Evolutionary conservation across 1,284 basidiomycete species (phyloP), one percentile per base, ranked within the genome.

Genomic region (Tylopilus sp.): DNA sequence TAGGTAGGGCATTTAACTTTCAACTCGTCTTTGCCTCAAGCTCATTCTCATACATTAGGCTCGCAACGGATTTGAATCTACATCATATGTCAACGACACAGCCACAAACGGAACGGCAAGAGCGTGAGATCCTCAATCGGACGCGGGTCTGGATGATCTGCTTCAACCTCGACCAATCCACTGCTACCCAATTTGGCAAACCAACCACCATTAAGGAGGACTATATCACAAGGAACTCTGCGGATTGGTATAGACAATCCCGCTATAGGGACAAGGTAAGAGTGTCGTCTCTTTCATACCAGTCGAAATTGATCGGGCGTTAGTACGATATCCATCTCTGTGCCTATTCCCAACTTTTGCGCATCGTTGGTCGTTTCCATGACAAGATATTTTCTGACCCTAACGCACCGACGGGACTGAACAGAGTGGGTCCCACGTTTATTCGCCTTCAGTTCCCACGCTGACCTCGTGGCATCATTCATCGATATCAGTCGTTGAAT

Each of bases 61-160:
- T 93, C 63, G 90, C 90, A 6, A 91, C 88, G 4, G 90, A 93
- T 65, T 73, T 93, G 48, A 92, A 92, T 63, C 66, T 94, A 40
- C 88, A 93, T 63, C 81, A 86, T 53, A 77, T 80, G 17, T 75
- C 81, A 6, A 71, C 73, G 7, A 73, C 75, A 20, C 82, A 82
- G 60, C 77, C 84, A 15, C 68, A 68, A 55, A 78, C 73, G 24
- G 85, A 88, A 64, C 76, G 71, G 42, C 81, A 88, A 55, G 87
- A 88, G 63, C 77, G 90, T 15, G 91, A 94, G 69, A 76, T 88
- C 39, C 67, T 93, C 59, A 93, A 93, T 65, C 80, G 85, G 51
- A 82, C 81, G 36, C 75, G 91, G 15, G 82, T 88, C 18, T 93
- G 90, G 91, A 80, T 91, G 76, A 85, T 88, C 50, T 92, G 90